phyloP scores from a whole-genome alignment of 441 rosid species.

The Cnidoscolus chayamansa region DNA sequence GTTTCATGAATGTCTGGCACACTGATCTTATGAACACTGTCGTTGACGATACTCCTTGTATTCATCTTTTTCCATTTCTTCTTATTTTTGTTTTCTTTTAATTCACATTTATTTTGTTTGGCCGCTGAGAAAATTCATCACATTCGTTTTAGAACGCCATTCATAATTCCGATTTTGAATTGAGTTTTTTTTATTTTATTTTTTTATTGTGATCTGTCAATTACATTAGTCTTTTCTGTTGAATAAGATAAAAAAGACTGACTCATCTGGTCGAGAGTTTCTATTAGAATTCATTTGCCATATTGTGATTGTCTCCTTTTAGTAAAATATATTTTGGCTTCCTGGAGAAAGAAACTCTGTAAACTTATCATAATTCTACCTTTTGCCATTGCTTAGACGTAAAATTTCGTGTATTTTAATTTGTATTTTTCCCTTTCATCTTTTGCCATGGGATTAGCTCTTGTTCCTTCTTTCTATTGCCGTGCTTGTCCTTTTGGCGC shows the following conservation, averaged over 20 bases:
- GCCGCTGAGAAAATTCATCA: background rate
- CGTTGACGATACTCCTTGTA: conserved; percentile 39
- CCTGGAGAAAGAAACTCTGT: background rate
- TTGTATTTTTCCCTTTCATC: background rate
- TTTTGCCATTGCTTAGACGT: background rate
- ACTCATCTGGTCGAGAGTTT: background rate
- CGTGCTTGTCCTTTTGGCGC: background rate
- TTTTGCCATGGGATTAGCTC: background rate
- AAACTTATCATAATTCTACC: no score
- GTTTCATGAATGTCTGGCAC: conserved; percentile 47
- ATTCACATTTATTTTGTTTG: background rate
- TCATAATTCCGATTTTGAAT: background rate
- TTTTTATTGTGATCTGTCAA: background rate
- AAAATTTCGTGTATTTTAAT: background rate
- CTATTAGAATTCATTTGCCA: background rate
- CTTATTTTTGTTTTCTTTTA: background rate
- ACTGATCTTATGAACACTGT: conserved; percentile 36
- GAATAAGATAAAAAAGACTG: background rate
- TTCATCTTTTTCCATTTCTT: background rate
- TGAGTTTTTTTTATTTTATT: background rate
- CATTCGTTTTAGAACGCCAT: background rate
- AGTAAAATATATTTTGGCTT: conserved; percentile 5
- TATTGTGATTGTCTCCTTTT: background rate
- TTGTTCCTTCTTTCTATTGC: background rate
- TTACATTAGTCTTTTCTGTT: background rate